Evolutionary conservation across 345 rosid genomes (phyloP).

Genomic region (Gossypium sturtianum): DNA sequence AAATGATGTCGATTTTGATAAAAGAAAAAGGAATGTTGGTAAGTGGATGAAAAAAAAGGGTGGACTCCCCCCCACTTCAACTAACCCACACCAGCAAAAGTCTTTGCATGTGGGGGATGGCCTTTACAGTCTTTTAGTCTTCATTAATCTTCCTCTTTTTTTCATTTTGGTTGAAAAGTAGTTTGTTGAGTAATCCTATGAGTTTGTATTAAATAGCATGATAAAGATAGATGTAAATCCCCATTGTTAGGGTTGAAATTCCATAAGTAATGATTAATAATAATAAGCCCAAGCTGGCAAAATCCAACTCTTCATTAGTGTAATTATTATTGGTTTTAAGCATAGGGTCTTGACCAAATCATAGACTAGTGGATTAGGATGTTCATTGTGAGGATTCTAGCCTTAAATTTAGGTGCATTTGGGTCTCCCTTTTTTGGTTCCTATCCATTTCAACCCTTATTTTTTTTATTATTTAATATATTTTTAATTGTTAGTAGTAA

Average conservation of each 20-base stretch:
- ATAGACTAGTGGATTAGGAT: background rate
- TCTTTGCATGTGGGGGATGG: background rate
- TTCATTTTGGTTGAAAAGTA: too few species aligned
- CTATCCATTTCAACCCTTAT: too few species aligned
- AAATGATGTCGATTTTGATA: background rate
- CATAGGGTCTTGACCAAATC: background rate
- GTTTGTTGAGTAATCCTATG: too few species aligned
- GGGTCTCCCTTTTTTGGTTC: too few species aligned
- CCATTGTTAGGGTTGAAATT: background rate
- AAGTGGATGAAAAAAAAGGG: background rate
- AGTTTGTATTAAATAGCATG: too few species aligned
- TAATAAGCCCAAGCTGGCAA: background rate
- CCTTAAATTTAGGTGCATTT: too few species aligned
- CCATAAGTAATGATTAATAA: background rate
- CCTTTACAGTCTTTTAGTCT: background rate
- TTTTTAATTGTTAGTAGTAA: too few species aligned
- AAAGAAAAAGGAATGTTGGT: background rate
- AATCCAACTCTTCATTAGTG: background rate
- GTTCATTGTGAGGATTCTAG: too few species aligned
- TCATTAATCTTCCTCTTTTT: background rate
- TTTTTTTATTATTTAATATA: too few species aligned
- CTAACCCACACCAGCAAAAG: background rate
- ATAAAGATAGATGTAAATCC: too few species aligned
- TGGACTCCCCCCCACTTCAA: background rate
- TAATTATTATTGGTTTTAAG: background rate